Percentiles rank a stretch among this genome's conserved stretches.
Evolutionary conservation across 2,329 filamentous ascomycete genomes (phyloP).

Genomic region (Fusarium fracticaudum): DNA sequence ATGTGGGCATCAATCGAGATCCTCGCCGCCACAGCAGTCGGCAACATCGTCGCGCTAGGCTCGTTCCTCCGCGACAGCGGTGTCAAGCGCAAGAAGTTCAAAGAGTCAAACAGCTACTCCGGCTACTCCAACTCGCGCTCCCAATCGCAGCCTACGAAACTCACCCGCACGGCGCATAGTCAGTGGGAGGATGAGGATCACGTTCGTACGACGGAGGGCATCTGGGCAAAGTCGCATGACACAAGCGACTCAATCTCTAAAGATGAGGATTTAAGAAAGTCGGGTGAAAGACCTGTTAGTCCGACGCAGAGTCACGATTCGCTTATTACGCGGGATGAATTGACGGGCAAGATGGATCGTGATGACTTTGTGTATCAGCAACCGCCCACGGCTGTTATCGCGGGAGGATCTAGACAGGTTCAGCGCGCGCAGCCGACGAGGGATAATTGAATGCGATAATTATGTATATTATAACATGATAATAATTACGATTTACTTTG

Average conservation of each 20-base stretch:
- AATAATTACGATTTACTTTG: slow-evolving; percentile 15
- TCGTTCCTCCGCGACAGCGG: slow-evolving; percentile 90
- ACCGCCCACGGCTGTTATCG: slow-evolving; percentile 30
- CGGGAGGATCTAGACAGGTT: slow-evolving; percentile 24
- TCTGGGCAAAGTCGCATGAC: slow-evolving; percentile 37
- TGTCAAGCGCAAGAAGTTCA: slow-evolving; percentile 85
- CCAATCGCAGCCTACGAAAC: slow-evolving; percentile 32
- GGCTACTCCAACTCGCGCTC: slow-evolving; percentile 42
- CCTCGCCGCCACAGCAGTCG: slow-evolving; percentile 82
- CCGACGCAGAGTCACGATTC: slow-evolving; percentile 44
- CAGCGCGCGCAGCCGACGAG: slow-evolving; percentile 21
- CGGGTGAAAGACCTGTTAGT: slow-evolving; percentile 29
- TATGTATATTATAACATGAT: not conserved
- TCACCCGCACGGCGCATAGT: slow-evolving; percentile 35
- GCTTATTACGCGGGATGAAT: slow-evolving; percentile 38
- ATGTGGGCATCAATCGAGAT: slow-evolving; percentile 89
- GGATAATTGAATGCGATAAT: slow-evolving; percentile 2
- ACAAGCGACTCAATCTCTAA: slow-evolving; percentile 34
- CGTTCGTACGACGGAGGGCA: slow-evolving; percentile 38
- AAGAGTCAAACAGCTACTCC: slow-evolving; percentile 58
- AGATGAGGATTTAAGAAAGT: slow-evolving; percentile 28
- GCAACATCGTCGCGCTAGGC: slow-evolving; percentile 86
- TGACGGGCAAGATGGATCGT: slow-evolving; percentile 27
- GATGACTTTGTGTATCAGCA: slow-evolving; percentile 8
- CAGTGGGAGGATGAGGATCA: slow-evolving; percentile 39